Percentiles rank a stretch among this genome's conserved stretches.
phyloP scores from a whole-genome alignment of 75 land plant species.

The Pseudotsuga menziesii region DNA sequence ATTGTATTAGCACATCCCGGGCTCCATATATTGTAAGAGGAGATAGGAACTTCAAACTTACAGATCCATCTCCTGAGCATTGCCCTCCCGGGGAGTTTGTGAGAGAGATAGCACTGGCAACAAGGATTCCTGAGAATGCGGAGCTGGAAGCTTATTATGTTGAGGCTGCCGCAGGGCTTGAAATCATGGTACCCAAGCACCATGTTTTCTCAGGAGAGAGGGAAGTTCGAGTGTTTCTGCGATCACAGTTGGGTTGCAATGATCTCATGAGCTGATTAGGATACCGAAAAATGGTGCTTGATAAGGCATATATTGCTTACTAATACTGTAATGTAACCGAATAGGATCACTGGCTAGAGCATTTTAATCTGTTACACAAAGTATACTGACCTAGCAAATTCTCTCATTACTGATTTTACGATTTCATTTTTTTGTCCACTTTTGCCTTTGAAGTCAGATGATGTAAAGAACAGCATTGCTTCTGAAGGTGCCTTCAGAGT shows the following conservation, averaged over 20 bases:
- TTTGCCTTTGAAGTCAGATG: not conserved
- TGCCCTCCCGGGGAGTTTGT: conserved; percentile 95
- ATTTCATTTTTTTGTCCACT: not conserved
- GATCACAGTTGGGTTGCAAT: conserved; percentile 60
- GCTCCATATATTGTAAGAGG: conserved; percentile 68
- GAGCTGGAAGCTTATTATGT: conserved; percentile 86
- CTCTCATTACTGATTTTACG: not conserved
- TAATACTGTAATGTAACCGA: not conserved
- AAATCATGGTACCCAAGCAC: conserved; percentile 91
- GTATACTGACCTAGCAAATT: not conserved
- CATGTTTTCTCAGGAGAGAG: conserved; percentile 76
- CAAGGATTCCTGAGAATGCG: conserved; percentile 93
- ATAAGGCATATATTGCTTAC: not conserved
- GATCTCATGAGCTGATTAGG: conserved; percentile 42
- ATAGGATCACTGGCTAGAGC: not conserved
- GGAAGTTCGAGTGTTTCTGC: conserved; percentile 85
- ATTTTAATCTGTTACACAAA: not conserved
- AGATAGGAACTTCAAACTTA: conserved; percentile 79
- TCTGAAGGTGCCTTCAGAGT: not conserved
- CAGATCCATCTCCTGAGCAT: conserved; percentile 85
- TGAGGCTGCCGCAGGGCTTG: conserved; percentile 77
- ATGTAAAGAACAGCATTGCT: conserved; percentile 2
- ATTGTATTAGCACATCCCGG: conserved; percentile 66
- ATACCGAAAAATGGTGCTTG: not conserved
- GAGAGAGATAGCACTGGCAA: conserved; percentile 80